phyloP scores from a whole-genome alignment of 768 basidiomycete species.

The Cystofilobasidium capitatum region DNA sequence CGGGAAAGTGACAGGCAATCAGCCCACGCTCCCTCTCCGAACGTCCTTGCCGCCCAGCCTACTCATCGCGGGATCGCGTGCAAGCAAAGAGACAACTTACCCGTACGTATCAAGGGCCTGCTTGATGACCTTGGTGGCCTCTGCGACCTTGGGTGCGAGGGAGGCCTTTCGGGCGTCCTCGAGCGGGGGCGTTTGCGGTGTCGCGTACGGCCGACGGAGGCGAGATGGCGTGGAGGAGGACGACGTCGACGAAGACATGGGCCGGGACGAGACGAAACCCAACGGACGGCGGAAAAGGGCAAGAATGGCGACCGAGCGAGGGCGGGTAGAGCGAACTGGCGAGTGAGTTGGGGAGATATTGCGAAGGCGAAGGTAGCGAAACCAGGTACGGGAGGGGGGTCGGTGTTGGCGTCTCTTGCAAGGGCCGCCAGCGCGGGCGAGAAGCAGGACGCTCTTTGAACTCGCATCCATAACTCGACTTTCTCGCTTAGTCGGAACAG shows the following conservation, averaged over 20 bases:
- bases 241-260: background rate
- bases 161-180: background rate
- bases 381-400: background rate
- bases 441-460: no score
- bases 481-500: background rate
- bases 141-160: slow-evolving; percentile 45
- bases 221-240: background rate
- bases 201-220: background rate
- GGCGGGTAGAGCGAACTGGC: no score
- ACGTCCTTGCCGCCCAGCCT: slow-evolving; percentile 18
- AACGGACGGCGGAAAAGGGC: background rate
- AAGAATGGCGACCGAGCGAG: background rate
- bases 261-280: background rate
- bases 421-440: no score
- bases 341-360: background rate
- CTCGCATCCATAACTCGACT: no score
- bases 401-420: background rate
- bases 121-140: slow-evolving; percentile 76
- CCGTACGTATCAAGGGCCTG: slow-evolving; percentile 64
- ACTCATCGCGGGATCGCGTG: no score
- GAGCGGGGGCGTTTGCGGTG: slow-evolving; percentile 12
- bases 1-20: background rate
- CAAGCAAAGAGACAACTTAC: slow-evolving; percentile 58
- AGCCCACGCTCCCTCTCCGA: background rate
- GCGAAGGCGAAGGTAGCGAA: background rate